These are phyloP conservation scores for Gynandropsis gynandra DNA, from an alignment of 345 rosid genomes.

Conservation along the genomic window DNA sequence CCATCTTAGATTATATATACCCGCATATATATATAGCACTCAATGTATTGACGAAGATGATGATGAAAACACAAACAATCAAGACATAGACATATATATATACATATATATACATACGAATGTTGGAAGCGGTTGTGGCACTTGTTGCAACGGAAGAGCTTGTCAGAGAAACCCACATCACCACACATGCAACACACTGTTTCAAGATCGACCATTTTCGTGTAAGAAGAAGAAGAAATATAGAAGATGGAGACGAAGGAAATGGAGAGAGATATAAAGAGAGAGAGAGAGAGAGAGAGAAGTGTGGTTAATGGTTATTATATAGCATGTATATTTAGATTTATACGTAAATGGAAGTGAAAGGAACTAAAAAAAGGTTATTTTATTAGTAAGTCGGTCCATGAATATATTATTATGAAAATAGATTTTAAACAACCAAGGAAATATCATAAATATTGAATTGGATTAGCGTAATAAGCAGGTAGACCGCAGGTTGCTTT, in stretches of 20 bases:
- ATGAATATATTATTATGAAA: neutral
- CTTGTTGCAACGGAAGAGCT: conserved; percentile 90
- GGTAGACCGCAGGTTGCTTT: conserved; percentile 77
- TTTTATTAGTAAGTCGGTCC: conserved; percentile 30
- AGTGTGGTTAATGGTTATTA: conserved; percentile 18
- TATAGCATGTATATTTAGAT: conserved; percentile 16
- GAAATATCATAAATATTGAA: conserved; percentile 7
- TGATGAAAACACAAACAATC: conserved; percentile 8
- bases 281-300: conserved; percentile 17
- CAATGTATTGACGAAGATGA: conserved; percentile 14
- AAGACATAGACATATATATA: conserved; percentile 6
- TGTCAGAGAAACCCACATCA: conserved; percentile 91
- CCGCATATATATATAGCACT: conserved; percentile 10
- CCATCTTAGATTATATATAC: neutral
- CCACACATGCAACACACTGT: conserved; percentile 96
- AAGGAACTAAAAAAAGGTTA: conserved; percentile 16
- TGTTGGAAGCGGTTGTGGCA: conserved; percentile 87
- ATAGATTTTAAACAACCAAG: conserved; percentile 17
- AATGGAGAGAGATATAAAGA: neutral
- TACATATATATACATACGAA: conserved; percentile 43
- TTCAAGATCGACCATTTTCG: conserved; percentile 72
- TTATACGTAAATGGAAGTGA: conserved; percentile 13
- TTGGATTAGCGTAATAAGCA: conserved; percentile 28
- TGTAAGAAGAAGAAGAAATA: conserved; percentile 14
- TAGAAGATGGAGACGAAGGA: conserved; percentile 17